phyloP scores from a whole-genome alignment of 768 basidiomycete species.

The Tulasnella sp. region DNA sequence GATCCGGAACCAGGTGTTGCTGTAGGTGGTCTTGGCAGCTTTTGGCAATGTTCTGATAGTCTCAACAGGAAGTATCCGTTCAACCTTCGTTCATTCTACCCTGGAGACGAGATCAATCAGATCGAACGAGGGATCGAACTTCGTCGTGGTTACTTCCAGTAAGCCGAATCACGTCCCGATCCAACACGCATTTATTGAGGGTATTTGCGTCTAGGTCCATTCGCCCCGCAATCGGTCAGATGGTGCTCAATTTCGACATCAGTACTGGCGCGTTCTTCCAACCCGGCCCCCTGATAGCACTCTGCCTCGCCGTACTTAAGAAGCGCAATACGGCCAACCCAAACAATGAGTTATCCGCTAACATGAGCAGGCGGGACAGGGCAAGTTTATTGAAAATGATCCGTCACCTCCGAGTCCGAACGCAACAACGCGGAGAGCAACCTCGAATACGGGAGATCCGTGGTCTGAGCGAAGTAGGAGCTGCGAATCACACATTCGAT shows the following conservation, averaged over 20 bases:
- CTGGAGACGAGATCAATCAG: slow-evolving; percentile 36
- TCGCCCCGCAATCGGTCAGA: slow-evolving; percentile 47
- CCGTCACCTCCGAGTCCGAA: slow-evolving; percentile 6
- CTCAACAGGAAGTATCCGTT: slow-evolving; percentile 40
- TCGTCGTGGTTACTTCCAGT: slow-evolving; percentile 72
- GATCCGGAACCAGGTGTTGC: slow-evolving; percentile 58
- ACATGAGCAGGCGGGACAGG: background rate
- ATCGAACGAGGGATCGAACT: slow-evolving; percentile 52
- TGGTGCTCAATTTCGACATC: slow-evolving; percentile 67
- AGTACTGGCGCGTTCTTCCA: slow-evolving; percentile 60
- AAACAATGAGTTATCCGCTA: slow-evolving; percentile 26
- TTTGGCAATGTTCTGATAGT: background rate
- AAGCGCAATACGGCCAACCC: slow-evolving; percentile 25
- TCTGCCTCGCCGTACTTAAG: slow-evolving; percentile 49
- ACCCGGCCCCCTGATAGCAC: slow-evolving; percentile 42
- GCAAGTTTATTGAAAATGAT: slow-evolving; percentile 1
- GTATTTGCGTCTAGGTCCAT: slow-evolving; percentile 43
- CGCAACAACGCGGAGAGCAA: background rate
- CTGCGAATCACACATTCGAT: slow-evolving; percentile 42
- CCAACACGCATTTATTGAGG: background rate
- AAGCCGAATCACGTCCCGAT: background rate
- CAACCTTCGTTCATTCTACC: slow-evolving; percentile 66
- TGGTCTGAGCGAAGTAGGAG: slow-evolving; percentile 42
- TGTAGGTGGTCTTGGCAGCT: slow-evolving; percentile 23
- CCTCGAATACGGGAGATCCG: slow-evolving; percentile 44